phyloP scores from a whole-genome alignment of 2,329 filamentous ascomycete genomes.

The Aspergillus transmontanensis region DNA sequence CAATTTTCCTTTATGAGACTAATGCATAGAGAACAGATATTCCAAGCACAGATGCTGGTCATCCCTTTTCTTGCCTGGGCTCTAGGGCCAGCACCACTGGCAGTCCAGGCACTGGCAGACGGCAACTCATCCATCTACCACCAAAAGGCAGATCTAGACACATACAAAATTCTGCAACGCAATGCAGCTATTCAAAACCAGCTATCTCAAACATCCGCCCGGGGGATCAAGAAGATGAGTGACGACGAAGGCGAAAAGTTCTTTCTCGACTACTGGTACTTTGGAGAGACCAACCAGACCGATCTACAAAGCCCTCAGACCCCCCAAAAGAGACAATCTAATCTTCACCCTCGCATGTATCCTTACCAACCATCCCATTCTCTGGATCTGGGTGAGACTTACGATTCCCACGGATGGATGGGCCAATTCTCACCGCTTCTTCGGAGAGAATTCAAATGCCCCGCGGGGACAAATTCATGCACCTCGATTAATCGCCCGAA shows the following conservation, averaged over 20 bases:
- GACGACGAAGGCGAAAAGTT: constrained; percentile 52
- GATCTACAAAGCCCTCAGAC: constrained; percentile 6
- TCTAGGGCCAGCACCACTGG: neutral
- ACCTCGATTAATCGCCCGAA: constrained; percentile 57
- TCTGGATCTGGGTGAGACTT: neutral
- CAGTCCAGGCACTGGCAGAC: neutral
- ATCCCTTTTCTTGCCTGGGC: neutral
- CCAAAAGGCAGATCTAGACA: neutral
- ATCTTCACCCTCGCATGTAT: constrained; percentile 17
- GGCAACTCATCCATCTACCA: neutral
- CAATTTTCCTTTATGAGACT: neutral
- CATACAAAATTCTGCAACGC: constrained; percentile 16
- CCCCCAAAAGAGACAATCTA: constrained; percentile 5
- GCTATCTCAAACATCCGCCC: constrained; percentile 27
- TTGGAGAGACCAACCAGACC: constrained; percentile 25
- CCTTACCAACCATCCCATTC: constrained; percentile 14
- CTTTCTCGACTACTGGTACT: constrained; percentile 49
- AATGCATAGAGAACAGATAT: neutral
- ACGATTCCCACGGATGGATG: constrained; percentile 1
- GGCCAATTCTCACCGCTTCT: constrained; percentile 16
- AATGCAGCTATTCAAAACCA: constrained; percentile 34
- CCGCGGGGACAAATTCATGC: constrained; percentile 57
- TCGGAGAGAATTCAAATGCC: constrained; percentile 58
- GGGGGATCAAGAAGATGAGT: constrained; percentile 44
- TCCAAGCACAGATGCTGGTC: neutral